Evolutionary conservation across 495 filamentous ascomycete species (phyloP).

Genomic region (Oidiodendron maius): DNA sequence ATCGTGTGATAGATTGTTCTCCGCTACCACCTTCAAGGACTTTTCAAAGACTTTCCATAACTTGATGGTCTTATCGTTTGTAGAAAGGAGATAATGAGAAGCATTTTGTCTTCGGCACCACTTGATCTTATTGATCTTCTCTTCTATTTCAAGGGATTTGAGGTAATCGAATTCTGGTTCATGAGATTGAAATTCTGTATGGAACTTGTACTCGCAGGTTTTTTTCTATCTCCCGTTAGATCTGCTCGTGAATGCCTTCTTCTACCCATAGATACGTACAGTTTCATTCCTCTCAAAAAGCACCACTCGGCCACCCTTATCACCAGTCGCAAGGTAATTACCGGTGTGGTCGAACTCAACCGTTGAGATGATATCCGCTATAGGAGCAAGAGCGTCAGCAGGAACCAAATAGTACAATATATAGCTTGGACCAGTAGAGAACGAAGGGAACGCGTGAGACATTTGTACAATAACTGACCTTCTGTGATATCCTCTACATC

Average conservation of each 20-base stretch:
- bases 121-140: slow-evolving; percentile 99
- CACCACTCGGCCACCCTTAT: slow-evolving; percentile 95
- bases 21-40: slow-evolving; percentile 95
- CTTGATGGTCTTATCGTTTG: slow-evolving; percentile 99
- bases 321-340: slow-evolving; percentile 95
- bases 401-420: no score
- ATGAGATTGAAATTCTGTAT: slow-evolving; percentile 99
- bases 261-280: slow-evolving; percentile 41
- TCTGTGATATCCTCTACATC: slow-evolving; percentile 99
- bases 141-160: slow-evolving; percentile 98
- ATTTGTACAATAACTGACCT: slow-evolving; percentile 60
- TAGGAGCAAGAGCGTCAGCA: no score
- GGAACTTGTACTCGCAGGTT: slow-evolving; percentile 99
- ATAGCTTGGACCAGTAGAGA: no score
- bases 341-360: slow-evolving; percentile 99
- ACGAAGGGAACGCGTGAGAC: no score
- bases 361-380: slow-evolving; percentile 98
- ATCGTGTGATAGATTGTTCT: slow-evolving; percentile 97
- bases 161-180: slow-evolving; percentile 99
- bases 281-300: slow-evolving; percentile 97
- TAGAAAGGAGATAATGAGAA: slow-evolving; percentile 95
- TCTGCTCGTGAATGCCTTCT: background rate
- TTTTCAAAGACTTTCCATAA: slow-evolving; percentile 99
- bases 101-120: slow-evolving; percentile 98
- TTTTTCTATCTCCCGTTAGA: slow-evolving; percentile 66